Percentiles rank a stretch among this genome's conserved stretches.
Evolutionary conservation across 2,329 filamentous ascomycete genomes (phyloP).

Genomic region (Monosporascus ibericus): DNA sequence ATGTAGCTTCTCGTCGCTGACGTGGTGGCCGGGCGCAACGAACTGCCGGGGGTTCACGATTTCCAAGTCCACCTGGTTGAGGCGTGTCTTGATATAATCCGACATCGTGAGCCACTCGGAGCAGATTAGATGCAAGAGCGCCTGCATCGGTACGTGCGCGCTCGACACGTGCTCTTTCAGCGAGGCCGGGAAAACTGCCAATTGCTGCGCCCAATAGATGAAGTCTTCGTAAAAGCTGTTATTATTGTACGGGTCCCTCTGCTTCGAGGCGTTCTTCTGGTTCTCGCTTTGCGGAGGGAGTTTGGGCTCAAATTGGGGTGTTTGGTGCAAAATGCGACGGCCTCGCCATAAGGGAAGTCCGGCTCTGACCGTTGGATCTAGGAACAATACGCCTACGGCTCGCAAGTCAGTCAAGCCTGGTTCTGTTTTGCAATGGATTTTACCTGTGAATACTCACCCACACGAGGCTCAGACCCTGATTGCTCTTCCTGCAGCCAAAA

Average conservation of each 20-base stretch:
- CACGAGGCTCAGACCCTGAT: not conserved
- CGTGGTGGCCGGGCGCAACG: conserved; percentile 8
- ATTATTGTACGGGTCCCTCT: not conserved
- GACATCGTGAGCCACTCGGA: conserved; percentile 21
- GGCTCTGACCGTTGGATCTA: conserved; percentile 10
- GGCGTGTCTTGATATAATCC: conserved; percentile 22
- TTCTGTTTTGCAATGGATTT: not conserved
- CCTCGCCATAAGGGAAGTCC: conserved; percentile 19
- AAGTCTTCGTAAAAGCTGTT: conserved; percentile 18
- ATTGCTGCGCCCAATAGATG: conserved; percentile 18
- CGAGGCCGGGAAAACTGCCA: conserved; percentile 6
- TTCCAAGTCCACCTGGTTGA: conserved; percentile 22
- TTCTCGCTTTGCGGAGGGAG: not conserved
- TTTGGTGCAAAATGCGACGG: conserved; percentile 13
- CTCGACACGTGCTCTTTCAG: not conserved
- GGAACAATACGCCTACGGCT: conserved; percentile 6
- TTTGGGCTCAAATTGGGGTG: not conserved
- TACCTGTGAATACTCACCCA: not conserved
- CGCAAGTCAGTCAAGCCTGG: not conserved
- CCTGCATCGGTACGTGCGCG: conserved; percentile 12
- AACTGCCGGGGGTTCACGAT: conserved; percentile 18
- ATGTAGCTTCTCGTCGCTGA: conserved; percentile 17
- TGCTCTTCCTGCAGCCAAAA: conserved; percentile 14
- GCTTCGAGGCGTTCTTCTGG: not conserved
- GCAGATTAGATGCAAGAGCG: conserved; percentile 18